Evolutionary conservation across 2,329 filamentous ascomycete genomes (phyloP), one percentile per base, ranked within the genome.

Genomic region (Aspergillus nomiae): DNA sequence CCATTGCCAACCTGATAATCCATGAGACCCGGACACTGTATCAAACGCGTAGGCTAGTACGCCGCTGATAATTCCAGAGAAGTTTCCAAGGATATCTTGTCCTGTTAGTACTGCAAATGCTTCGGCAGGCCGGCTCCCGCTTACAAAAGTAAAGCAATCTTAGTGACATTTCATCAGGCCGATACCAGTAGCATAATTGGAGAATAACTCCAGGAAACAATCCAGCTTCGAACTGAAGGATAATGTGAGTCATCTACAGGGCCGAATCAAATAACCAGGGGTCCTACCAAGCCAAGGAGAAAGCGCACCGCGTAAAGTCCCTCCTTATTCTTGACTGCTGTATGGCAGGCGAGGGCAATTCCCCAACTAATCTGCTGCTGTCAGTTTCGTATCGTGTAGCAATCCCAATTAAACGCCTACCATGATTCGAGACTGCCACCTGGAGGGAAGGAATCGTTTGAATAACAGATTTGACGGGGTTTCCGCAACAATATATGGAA

Each of bases 131-230:
- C 0, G 63, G 65, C 7, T 66, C 63, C 12, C 72, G 16, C 77
- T 56, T 67, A 81, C 80, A 82, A 61, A 83, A 82, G 61, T 81
- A 83, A 4, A 83, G 69, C 0, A 84, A 66, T 10, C 81, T 76
- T 2, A 80, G 71, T 8, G 70, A 70, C 67, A 81, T 79, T 63
- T 83, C 80, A 58, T 83, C 81, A 11, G 75, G 78, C 0, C 80
- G 76, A 64, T 84, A 84, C 77, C 82, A 84, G 63, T 77, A 79
- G 24, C 75, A 81, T 12, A 84, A 72, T 43, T 81, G 79, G 2
- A 77, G 76, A 32, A 78, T 75, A 8, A 80, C 69, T 0, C 78
- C 79, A 0, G 80, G 80, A 41, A 82, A 82, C 66, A 79, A 72
- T 8, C 80, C 80, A 30, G 79, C 80, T 63, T 82, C 80, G 62